Evolutionary conservation across 169 alveolate genomes (phyloP), one percentile per base, ranked within the genome.

Genomic region (Babesia divergens): DNA sequence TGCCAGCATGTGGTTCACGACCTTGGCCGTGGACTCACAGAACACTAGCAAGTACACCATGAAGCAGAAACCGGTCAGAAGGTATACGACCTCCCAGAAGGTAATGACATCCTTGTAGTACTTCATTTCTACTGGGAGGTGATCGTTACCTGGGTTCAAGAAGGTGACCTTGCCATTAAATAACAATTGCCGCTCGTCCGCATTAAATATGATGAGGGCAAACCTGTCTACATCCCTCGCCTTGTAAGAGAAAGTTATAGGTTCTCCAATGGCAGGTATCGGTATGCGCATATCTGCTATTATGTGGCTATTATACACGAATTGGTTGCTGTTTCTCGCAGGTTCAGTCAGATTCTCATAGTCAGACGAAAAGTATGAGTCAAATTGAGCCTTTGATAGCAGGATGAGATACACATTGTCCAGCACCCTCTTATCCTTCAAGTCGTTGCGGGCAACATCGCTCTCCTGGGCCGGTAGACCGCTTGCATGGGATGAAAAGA

Each of bases 121-220:
- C 24, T 22, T 55, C 86, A 77, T 56, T 52, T 69, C 88, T 11
- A 49, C 29, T 2, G 88, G 80, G 26, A 80, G 59, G 50, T 80
- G 67, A 2, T 44, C 58, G 43, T 34, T 29, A 42, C 26, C 43
- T 3, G 68, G 81, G 65, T 80, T 80, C 70, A 44, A 34, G 65
- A 52, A 71, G 40, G 34, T 20, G 1, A 80, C 64, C 28, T 69
- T 37, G 54, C 88, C 88, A 7, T 59, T 46, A 16, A 80, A 46
- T 2, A 35, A 7, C 34, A 80, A 35, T 40, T 52, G 53, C n/a
- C 79, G 69, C 67, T 69, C 64, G 59, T 80, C 77, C n/a, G 84
- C 60, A 28, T 80, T 80, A 28, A 69, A 43, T 0, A 80, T 40
- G 28, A 80, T n/a, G 6, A 70, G 44, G 5, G 64, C 64, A 59